phyloP scores from a whole-genome alignment of 768 basidiomycete species.

The Melanogaster broomeanus region DNA sequence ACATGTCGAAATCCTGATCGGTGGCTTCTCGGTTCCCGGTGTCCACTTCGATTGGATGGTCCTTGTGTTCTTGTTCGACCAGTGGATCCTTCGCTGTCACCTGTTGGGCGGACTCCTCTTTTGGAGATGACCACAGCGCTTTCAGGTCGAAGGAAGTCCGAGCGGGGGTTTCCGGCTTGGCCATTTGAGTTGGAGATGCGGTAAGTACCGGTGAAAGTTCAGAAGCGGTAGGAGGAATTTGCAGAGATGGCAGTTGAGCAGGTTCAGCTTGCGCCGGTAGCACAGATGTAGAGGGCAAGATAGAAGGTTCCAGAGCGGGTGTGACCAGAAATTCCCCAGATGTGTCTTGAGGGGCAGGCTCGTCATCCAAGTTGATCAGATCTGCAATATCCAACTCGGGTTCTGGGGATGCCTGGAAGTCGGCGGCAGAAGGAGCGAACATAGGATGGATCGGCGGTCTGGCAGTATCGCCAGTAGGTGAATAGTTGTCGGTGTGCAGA shows the following conservation, averaged over 20 bases:
- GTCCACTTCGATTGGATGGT: conserved; percentile 48
- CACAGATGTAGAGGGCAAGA: conserved; percentile 7
- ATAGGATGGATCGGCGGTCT: conserved; percentile 35
- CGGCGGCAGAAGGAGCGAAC: conserved; percentile 40
- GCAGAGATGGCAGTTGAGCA: conserved; percentile 35
- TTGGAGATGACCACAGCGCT: conserved; percentile 67
- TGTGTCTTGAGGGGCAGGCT: conserved; percentile 39
- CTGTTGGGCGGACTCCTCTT: conserved; percentile 24
- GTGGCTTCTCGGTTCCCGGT: conserved; percentile 45
- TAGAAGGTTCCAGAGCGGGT: conserved; percentile 16
- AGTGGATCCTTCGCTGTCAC: conserved; percentile 25
- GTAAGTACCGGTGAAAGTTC: conserved; percentile 25
- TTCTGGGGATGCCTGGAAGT: conserved; percentile 44
- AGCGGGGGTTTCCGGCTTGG: conserved; percentile 45
- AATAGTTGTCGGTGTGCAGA: conserved; percentile 29
- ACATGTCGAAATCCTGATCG: conserved; percentile 88
- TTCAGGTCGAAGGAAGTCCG: conserved; percentile 70
- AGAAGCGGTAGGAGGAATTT: conserved; percentile 50
- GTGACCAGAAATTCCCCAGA: conserved; percentile 20
- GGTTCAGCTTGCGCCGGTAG: conserved; percentile 13
- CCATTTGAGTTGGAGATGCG: conserved; percentile 19
- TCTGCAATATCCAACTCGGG: conserved; percentile 73
- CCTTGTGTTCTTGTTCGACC: conserved; percentile 37
- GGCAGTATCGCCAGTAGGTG: conserved; percentile 20
- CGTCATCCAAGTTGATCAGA: conserved; percentile 78